These are phyloP conservation scores for Venturia nashicola DNA, from an alignment of 2,329 filamentous ascomycete species.

Conservation along the genomic window DNA sequence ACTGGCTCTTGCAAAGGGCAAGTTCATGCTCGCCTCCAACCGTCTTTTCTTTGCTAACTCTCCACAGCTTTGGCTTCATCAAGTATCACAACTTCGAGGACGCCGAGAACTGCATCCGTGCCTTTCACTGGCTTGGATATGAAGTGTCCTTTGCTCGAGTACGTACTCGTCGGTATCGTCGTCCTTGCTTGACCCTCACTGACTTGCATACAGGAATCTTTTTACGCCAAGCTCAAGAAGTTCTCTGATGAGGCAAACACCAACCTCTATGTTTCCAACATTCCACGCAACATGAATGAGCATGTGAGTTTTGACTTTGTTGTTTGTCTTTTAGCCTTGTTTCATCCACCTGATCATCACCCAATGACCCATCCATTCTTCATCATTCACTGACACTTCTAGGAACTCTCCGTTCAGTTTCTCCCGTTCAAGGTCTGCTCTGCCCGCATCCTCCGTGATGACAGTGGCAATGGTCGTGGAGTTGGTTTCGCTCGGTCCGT, in stretches of 20 bases:
- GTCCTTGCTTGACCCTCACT: background rate
- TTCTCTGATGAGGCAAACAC: constrained; percentile 82
- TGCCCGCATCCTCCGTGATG: constrained; percentile 87
- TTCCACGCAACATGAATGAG: constrained; percentile 86
- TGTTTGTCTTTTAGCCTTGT: background rate
- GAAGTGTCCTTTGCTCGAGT: constrained; percentile 95
- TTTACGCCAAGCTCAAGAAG: constrained; percentile 95
- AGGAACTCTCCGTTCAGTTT: constrained; percentile 71
- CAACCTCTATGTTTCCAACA: constrained; percentile 95
- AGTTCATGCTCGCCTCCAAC: constrained; percentile 18
- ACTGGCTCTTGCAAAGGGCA: constrained; percentile 95
- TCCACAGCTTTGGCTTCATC: constrained; percentile 80
- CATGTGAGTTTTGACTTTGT: constrained; percentile 44
- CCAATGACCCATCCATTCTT: constrained; percentile 11
- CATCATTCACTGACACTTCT: constrained; percentile 14
- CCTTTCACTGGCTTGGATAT: constrained; percentile 87
- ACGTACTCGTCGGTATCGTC: constrained; percentile 22
- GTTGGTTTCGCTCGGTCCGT: constrained; percentile 90
- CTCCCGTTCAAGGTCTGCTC: constrained; percentile 74
- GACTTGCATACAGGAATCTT: constrained; percentile 61
- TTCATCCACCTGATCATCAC: background rate
- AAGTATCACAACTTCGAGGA: constrained; percentile 82
- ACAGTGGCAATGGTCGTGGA: constrained; percentile 83
- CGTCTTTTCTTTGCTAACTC: background rate
- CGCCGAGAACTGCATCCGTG: constrained; percentile 91